A percentile compares a stretch with the other conserved stretches of the same genome.
These are phyloP conservation scores for Funneliformis geosporum DNA, from an alignment of 192 early-diverging fungal genomes.

Conservation along the genomic window DNA sequence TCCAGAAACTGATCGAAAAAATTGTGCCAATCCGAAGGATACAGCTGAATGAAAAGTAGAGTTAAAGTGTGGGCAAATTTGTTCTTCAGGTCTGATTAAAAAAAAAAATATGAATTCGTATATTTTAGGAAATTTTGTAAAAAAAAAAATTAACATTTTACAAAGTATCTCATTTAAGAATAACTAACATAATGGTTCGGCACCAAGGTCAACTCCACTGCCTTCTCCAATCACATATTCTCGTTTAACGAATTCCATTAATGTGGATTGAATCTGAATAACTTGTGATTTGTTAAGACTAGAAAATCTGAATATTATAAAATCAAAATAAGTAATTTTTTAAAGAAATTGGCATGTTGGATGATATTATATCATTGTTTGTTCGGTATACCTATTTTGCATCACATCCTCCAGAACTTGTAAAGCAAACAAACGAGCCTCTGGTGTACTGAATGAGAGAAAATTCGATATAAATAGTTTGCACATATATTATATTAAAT, in stretches of 20 bases:
- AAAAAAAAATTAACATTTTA: not conserved
- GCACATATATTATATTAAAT: slow-evolving; percentile 18
- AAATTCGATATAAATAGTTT: not conserved
- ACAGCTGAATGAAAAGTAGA: slow-evolving; percentile 77
- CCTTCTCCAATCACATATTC: slow-evolving; percentile 52
- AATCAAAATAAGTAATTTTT: not conserved
- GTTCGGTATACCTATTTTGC: slow-evolving; percentile 50
- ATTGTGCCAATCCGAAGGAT: slow-evolving; percentile 82
- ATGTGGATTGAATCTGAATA: slow-evolving; percentile 54
- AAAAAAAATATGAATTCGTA: not conserved
- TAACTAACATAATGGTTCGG: slow-evolving; percentile 50
- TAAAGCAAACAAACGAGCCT: slow-evolving; percentile 82
- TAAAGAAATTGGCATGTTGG: not conserved
- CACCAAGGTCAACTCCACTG: slow-evolving; percentile 39
- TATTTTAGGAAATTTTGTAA: not conserved
- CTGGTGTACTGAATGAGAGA: slow-evolving; percentile 55
- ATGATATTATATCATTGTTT: not conserved
- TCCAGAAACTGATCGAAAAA: slow-evolving; percentile 86
- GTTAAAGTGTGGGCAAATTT: slow-evolving; percentile 84
- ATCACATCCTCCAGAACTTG: slow-evolving; percentile 79
- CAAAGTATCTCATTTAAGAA: not conserved
- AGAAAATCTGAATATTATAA: not conserved
- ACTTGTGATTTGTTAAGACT: slow-evolving; percentile 49
- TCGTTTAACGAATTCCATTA: slow-evolving; percentile 61
- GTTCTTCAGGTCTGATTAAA: slow-evolving; percentile 63